A percentile compares a stretch with the other conserved stretches of the same genome.
phyloP scores from a whole-genome alignment of 305 asterid species.

The Petunia hybrid region DNA sequence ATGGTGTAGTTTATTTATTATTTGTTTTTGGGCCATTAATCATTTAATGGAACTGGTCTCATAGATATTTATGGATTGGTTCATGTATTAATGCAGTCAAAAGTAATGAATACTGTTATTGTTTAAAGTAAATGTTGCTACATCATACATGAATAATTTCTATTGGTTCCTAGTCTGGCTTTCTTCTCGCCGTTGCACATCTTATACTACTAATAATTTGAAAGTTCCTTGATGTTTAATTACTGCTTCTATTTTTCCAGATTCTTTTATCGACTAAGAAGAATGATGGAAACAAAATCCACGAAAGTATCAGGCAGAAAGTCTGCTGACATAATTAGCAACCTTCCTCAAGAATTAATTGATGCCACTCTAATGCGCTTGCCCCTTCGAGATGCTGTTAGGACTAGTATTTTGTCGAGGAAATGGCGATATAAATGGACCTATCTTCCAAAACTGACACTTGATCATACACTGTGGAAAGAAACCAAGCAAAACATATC shows the following conservation, averaged over 20 bases:
- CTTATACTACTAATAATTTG: background rate
- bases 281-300: background rate
- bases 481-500: background rate
- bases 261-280: background rate
- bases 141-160: background rate
- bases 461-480: constrained; percentile 4
- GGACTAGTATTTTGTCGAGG: constrained; percentile 29
- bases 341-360: background rate
- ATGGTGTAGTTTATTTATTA: too few relatives aligned
- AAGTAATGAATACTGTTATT: too few relatives aligned
- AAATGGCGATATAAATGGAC: constrained; percentile 30
- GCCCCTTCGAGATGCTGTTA: constrained; percentile 31
- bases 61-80: too few relatives aligned
- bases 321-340: background rate
- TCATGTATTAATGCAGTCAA: too few relatives aligned
- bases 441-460: background rate
- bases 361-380: background rate
- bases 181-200: background rate
- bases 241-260: background rate
- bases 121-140: too few relatives aligned
- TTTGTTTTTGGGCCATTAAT: too few relatives aligned
- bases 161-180: background rate
- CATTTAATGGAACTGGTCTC: too few relatives aligned
- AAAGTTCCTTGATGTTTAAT: background rate
- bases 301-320: background rate